A percentile compares a stretch with the other conserved stretches of the same genome.
Evolutionary conservation across 208 protist species (phyloP).

Genomic region (Leptomonas seymouri): DNA sequence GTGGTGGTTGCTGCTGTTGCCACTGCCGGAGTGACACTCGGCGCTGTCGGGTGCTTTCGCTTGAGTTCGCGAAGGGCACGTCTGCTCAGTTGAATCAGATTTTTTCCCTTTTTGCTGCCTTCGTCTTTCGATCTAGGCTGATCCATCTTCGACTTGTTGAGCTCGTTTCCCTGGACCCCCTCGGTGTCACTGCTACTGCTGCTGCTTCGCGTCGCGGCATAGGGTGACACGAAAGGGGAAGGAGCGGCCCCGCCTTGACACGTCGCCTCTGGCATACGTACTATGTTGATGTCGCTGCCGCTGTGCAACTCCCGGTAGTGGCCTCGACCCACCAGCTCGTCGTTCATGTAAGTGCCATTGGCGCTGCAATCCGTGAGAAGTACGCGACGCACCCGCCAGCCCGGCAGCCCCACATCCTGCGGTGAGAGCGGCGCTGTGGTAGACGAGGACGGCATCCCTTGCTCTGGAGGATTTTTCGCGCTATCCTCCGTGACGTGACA

Average conservation of each 20-base stretch:
- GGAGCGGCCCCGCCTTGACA: not conserved
- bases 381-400: constrained; percentile 41
- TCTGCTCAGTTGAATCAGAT: constrained; percentile 1
- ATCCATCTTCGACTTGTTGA: not conserved
- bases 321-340: constrained; percentile 52
- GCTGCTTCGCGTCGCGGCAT: not conserved
- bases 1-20: not conserved
- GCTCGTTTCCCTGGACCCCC: no score
- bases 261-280: constrained; percentile 42
- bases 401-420: constrained; percentile 7
- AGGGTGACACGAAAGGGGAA: not conserved
- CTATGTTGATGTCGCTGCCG: constrained; percentile 69
- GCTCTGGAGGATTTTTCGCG: not conserved
- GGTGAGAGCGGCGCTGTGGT: constrained; percentile 1
- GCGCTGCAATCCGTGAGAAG: constrained; percentile 65
- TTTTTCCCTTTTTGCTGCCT: not conserved
- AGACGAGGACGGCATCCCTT: not conserved
- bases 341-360: constrained; percentile 85
- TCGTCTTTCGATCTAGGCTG: no score
- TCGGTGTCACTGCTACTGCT: not conserved
- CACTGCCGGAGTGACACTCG: not conserved
- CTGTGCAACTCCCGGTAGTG: constrained; percentile 45
- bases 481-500: no score
- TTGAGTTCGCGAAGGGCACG: constrained; percentile 10
- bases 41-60: constrained; percentile 1